Base-by-base conservation (phyloP, 2,329 filamentous ascomycete species). In the Colletotrichum liriopes region DNA sequence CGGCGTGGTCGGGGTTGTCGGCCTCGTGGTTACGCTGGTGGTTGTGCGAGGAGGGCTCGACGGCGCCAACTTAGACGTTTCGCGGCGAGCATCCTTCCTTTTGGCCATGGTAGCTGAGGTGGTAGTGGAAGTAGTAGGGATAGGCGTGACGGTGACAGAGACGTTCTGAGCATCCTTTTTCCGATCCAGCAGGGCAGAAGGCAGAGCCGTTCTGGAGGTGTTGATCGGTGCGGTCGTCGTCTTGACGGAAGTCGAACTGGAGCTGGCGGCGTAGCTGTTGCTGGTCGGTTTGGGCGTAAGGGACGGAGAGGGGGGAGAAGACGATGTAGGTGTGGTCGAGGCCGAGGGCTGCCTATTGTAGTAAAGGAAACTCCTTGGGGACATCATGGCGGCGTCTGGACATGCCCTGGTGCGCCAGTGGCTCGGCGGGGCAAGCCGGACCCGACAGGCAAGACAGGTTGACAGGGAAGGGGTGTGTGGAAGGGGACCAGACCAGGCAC, bases 1-100 rank as follows among this genome's bases (percentile, higher is more conserved):
- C 0, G 88, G 88, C 73, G 84, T 86, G 26, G 87, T 86, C 29
- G 86, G 81, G 32, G 74, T 66, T 26, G 71, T 73, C 37, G 75
- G 59, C 59, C 73, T 62, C 55, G 74, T 62, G 63, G 63, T 65
- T 71, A 77, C 43, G 68, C 75, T 60, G 35, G 75, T 65, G 62
- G 75, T 69, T 43, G 75, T 74, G 39, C 67, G 62, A 39, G 73
- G 72, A 67, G 72, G 73, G 65, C 73, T 74, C 60, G 72, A 72
- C 39, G 73, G 73, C 37, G 73, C 72, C 63, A 74, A 41, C 67
- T 71, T 74, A 52, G 68, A 58, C 52, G 72, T 72, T 67, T 74
- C 72, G 71, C 72, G 71, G 72, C 69, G 71, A 73, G 64, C 65
- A 65, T 73, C 52, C 65, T 74, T 74, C 29, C 61, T 73, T 72